Evolutionary conservation across 2,329 filamentous ascomycete species (phyloP).

Genomic region (Stemphylium lycopersici): DNA sequence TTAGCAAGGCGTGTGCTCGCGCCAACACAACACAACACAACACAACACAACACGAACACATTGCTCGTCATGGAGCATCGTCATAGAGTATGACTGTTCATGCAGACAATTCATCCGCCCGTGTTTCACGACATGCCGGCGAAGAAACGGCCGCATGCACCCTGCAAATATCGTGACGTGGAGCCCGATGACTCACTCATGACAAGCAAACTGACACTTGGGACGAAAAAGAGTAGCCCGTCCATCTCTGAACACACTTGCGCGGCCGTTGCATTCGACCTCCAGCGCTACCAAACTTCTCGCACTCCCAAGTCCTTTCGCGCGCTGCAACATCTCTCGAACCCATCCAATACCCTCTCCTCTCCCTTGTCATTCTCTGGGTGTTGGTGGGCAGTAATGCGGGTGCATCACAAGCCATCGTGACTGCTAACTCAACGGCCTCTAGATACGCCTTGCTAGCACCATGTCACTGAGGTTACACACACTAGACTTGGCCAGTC

Average conservation of each 20-base stretch:
- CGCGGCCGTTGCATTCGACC: constrained; percentile 19
- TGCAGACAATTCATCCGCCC: constrained; percentile 26
- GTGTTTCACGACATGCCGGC: constrained; percentile 42
- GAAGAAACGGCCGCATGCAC: constrained; percentile 22
- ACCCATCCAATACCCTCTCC: constrained; percentile 26
- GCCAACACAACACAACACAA: no score
- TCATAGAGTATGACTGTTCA: constrained; percentile 30
- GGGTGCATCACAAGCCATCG: constrained; percentile 28
- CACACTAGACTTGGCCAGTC: constrained; percentile 17
- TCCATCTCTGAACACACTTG: constrained; percentile 8
- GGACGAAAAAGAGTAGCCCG: constrained; percentile 6
- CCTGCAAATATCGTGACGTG: constrained; percentile 44
- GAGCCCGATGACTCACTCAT: constrained; percentile 41
- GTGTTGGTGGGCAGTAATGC: constrained; percentile 16
- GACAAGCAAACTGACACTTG: constrained; percentile 16
- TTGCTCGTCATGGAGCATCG: constrained; percentile 7
- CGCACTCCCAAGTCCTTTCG: neutral
- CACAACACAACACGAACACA: constrained; percentile 1
- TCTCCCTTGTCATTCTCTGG: constrained; percentile 14
- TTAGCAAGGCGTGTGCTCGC: neutral
- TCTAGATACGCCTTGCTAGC: constrained; percentile 4
- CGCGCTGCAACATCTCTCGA: constrained; percentile 25
- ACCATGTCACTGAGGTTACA: constrained; percentile 14
- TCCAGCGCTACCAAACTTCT: constrained; percentile 8
- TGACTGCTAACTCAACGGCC: constrained; percentile 13